Conservation (phyloP, 768 basidiomycete species). For the Gymnopilus dilepis region DNA sequence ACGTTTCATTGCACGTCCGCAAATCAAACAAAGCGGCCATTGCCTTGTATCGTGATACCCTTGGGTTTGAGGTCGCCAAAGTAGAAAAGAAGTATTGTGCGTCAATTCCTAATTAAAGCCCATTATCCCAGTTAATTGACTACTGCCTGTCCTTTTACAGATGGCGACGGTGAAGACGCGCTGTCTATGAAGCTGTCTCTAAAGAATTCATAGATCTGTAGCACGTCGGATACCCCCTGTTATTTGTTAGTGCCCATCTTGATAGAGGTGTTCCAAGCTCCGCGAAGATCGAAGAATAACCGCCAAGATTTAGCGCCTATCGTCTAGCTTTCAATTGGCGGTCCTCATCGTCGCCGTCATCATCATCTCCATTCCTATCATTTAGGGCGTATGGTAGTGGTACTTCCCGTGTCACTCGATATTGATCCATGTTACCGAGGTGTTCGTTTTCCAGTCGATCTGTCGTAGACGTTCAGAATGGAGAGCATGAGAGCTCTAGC, state of each 20-base stretch:
- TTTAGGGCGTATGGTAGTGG: slow-evolving; percentile 80
- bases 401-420: slow-evolving; percentile 85
- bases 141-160: slow-evolving; percentile 41
- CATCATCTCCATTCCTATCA: slow-evolving; percentile 52
- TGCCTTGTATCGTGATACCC: slow-evolving; percentile 82
- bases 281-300: neutral
- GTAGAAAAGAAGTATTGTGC: slow-evolving; percentile 92
- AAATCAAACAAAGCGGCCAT: slow-evolving; percentile 96
- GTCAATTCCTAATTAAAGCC: slow-evolving; percentile 34
- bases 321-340: slow-evolving; percentile 17
- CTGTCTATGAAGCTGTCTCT: slow-evolving; percentile 73
- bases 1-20: slow-evolving; percentile 89
- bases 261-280: neutral
- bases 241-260: neutral
- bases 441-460: slow-evolving; percentile 73
- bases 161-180: slow-evolving; percentile 89
- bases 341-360: slow-evolving; percentile 46
- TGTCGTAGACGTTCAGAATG: slow-evolving; percentile 11
- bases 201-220: slow-evolving; percentile 12
- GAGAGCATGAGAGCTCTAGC: neutral
- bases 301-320: neutral
- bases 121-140: neutral
- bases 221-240: neutral
- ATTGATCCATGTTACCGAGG: slow-evolving; percentile 91
- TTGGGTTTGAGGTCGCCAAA: slow-evolving; percentile 87